Evolutionary conservation across 371 early-diverging fungal species (phyloP).

Genomic region (Chytridium lagenaria): DNA sequence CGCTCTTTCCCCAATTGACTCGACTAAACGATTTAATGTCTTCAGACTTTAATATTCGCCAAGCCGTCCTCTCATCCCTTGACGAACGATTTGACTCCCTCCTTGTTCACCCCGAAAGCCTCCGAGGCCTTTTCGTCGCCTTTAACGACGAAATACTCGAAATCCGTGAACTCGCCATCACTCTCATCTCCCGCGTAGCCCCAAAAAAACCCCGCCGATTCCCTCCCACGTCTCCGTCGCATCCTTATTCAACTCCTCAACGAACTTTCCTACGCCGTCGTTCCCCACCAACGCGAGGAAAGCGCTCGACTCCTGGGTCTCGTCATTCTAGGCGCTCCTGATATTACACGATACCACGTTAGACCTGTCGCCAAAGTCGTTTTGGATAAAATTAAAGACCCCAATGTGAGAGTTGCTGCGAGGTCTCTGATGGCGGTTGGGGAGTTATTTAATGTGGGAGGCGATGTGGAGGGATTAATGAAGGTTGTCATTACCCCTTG

Average conservation of each 20-base stretch:
- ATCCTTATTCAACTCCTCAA: slow-evolving; percentile 86
- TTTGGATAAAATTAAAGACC: slow-evolving; percentile 78
- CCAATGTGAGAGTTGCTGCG: slow-evolving; percentile 80
- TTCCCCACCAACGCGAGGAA: slow-evolving; percentile 86
- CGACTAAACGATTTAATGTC: not conserved
- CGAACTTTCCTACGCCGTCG: slow-evolving; percentile 87
- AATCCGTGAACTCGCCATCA: slow-evolving; percentile 81
- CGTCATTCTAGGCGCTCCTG: slow-evolving; percentile 74
- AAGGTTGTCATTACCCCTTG: slow-evolving; percentile 80
- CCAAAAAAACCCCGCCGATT: slow-evolving; percentile 86
- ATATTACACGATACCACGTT: slow-evolving; percentile 86
- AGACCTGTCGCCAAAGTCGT: slow-evolving; percentile 83
- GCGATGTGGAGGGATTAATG: slow-evolving; percentile 80
- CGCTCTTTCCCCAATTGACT: too few relatives aligned
- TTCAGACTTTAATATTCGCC: slow-evolving; percentile 74
- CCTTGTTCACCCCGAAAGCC: slow-evolving; percentile 86
- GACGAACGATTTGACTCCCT: slow-evolving; percentile 85
- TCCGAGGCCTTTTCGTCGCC: slow-evolving; percentile 84
- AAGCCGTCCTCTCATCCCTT: slow-evolving; percentile 76
- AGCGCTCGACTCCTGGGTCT: slow-evolving; percentile 75
- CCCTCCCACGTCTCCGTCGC: slow-evolving; percentile 84
- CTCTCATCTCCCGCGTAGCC: slow-evolving; percentile 85
- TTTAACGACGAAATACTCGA: slow-evolving; percentile 90
- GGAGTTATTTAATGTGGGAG: slow-evolving; percentile 83
- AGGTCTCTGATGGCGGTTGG: slow-evolving; percentile 83